Base-by-base conservation (phyloP, 2,329 filamentous ascomycete species). In the Malbranchea zuffiana region DNA sequence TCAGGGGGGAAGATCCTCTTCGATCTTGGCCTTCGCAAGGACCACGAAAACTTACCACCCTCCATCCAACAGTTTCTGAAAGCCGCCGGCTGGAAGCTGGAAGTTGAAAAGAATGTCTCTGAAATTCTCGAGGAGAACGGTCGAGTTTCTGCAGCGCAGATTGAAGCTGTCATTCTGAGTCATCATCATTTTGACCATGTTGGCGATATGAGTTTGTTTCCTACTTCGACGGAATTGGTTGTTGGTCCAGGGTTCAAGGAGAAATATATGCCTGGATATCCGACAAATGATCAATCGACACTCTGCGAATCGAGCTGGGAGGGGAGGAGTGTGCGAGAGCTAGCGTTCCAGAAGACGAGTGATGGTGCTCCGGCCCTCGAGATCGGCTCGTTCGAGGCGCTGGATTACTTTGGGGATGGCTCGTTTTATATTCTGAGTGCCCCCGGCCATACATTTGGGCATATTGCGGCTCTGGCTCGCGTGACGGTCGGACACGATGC, bases 231-330 rank as follows among this genome's bases (percentile, higher is more conserved):
- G 1, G 57, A 65, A 6, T 46, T 75, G 0, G 46, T 74, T 20
- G 69, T 73, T 3, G 72, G 72, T 0, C 65, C 70, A 0, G 71
- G 71, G 0, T 68, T 73, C 49, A 66, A 62, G 32, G 42, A 60
- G 2, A 50, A 50, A 0, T 62, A 67, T 45, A 46, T 65, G 3
- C 71, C 71, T 0, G 69, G 66, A 1, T 69, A 60, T 32, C 71
- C 71, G 0, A 39, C 46, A 2, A 56, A 61, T 15, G 49, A 52
- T 2, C 45, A 62, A 0, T 56, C 55, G 1, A 47, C 49, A 0
- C 47, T 65, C 0, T 47, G 52, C 3, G 57, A 62, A 25, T 55
- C 46, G 10, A 60, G 65, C 38, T 57, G 36, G 19, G 40, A 44
- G 19, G 52, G 51, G 21, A 52, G 46, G 3, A 40, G 46, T 18